These are phyloP conservation scores for Gynandropsis gynandra DNA, from an alignment of 345 rosid genomes.

Conservation along the genomic window DNA sequence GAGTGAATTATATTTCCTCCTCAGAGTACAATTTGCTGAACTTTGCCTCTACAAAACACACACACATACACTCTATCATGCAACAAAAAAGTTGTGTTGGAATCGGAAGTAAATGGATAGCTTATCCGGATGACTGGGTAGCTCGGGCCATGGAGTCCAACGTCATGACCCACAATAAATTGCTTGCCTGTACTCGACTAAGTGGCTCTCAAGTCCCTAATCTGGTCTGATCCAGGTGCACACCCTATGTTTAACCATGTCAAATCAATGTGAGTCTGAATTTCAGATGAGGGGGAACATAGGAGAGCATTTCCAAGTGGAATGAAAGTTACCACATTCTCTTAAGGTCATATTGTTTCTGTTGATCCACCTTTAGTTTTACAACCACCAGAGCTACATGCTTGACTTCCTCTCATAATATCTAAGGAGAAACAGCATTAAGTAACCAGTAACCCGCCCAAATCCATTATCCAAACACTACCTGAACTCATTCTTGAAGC, in stretches of 20 bases:
- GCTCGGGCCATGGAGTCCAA: slow-evolving; percentile 52
- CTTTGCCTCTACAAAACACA: too few species aligned
- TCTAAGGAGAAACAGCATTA: too few species aligned
- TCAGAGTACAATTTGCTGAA: background rate
- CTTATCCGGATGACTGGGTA: slow-evolving; percentile 55
- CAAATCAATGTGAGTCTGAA: slow-evolving; percentile 38
- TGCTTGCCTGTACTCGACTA: slow-evolving; percentile 53
- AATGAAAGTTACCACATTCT: slow-evolving; percentile 26
- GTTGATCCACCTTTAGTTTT: slow-evolving; percentile 30
- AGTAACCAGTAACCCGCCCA: too few species aligned
- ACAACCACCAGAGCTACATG: slow-evolving; percentile 22
- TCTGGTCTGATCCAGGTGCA: slow-evolving; percentile 34
- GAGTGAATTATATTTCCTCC: background rate
- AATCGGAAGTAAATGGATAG: slow-evolving; percentile 63
- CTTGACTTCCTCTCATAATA: slow-evolving; percentile 33
- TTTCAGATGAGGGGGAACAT: slow-evolving; percentile 27
- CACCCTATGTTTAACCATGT: slow-evolving; percentile 53
- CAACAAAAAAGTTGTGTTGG: background rate
- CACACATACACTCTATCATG: too few species aligned
- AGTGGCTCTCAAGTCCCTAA: slow-evolving; percentile 46
- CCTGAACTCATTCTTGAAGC: too few species aligned
- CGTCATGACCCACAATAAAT: slow-evolving; percentile 48
- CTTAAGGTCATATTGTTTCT: slow-evolving; percentile 24
- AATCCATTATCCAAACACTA: too few species aligned
- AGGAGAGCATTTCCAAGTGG: slow-evolving; percentile 37